Percentiles rank a stretch among this genome's conserved stretches.
phyloP scores from a whole-genome alignment of 768 basidiomycete genomes.

The Lentinus brumalis region DNA sequence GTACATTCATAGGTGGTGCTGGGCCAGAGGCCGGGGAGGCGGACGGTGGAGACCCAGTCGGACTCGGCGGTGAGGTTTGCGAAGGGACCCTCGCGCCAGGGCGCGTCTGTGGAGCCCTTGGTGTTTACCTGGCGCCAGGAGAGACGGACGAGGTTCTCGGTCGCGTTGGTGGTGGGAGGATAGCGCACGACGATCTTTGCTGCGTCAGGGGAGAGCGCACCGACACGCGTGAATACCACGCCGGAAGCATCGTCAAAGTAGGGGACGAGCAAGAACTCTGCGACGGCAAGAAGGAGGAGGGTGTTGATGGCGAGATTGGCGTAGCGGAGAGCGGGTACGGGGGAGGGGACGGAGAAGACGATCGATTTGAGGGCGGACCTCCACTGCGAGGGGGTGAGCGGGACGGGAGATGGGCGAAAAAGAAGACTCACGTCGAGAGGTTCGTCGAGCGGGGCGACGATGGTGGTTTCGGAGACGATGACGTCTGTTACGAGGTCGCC shows the following conservation, averaged over 20 bases:
- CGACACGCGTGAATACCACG: slow-evolving; percentile 67
- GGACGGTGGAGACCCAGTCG: slow-evolving; percentile 64
- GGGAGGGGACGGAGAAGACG: slow-evolving; percentile 37
- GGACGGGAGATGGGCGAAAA: slow-evolving; percentile 20
- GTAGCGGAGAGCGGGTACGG: slow-evolving; percentile 24
- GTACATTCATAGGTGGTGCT: slow-evolving; percentile 70
- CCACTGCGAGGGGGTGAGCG: slow-evolving; percentile 10
- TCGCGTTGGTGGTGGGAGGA: slow-evolving; percentile 48
- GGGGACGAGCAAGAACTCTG: slow-evolving; percentile 59
- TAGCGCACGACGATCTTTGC: slow-evolving; percentile 67
- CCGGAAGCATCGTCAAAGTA: slow-evolving; percentile 54
- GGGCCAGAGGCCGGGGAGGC: slow-evolving; percentile 64
- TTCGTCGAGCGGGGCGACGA: slow-evolving; percentile 1
- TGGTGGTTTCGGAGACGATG: slow-evolving; percentile 3
- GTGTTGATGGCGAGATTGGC: slow-evolving; percentile 42
- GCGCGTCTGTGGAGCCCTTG: not conserved
- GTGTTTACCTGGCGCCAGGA: slow-evolving; percentile 47
- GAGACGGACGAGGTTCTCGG: slow-evolving; percentile 37
- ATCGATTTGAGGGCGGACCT: slow-evolving; percentile 23
- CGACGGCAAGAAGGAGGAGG: slow-evolving; percentile 35
- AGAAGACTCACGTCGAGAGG: slow-evolving; percentile 6
- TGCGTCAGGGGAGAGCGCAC: slow-evolving; percentile 65
- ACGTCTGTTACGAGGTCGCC: slow-evolving; percentile 13
- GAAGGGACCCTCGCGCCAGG: slow-evolving; percentile 59
- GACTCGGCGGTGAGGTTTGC: slow-evolving; percentile 43